Conservation (phyloP, 164 flowering plant genomes). For the Stephania japonica region DNA sequence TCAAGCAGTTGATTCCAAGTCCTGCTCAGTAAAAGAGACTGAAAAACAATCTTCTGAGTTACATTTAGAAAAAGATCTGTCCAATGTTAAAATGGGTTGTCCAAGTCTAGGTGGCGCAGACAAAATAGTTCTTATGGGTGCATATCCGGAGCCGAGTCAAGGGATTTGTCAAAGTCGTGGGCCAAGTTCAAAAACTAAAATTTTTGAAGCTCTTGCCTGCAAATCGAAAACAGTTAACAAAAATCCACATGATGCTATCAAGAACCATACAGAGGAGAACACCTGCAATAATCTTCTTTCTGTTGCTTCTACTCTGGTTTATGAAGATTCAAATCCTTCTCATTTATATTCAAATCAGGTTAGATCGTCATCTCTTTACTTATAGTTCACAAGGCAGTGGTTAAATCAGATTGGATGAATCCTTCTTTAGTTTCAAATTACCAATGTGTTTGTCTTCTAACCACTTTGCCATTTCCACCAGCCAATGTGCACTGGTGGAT, state of each 20-base stretch:
- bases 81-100: constrained; percentile 7
- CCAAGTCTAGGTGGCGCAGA: constrained; percentile 4
- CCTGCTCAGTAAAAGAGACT: neutral
- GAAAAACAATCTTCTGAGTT: neutral
- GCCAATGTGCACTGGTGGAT: neutral
- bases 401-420: neutral
- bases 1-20: constrained; percentile 2
- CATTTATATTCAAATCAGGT: constrained; percentile 13
- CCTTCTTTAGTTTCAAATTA: neutral
- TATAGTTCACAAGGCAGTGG: neutral
- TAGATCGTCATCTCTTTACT: constrained; percentile 4
- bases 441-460: neutral
- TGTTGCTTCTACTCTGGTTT: neutral
- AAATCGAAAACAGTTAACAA: neutral
- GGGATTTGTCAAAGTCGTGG: constrained; percentile 8
- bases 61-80: constrained; percentile 2
- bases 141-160: constrained; percentile 7
- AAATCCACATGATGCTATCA: neutral
- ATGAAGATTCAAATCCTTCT: constrained; percentile 8
- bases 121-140: neutral
- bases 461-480: too few species aligned
- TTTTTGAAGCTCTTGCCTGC: neutral
- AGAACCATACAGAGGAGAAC: constrained; percentile 6
- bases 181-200: constrained; percentile 2
- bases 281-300: neutral